Percentiles rank a stretch among this genome's conserved stretches.
These are phyloP conservation scores for Heritiera fomes DNA, from an alignment of 345 rosid genomes.

Conservation along the genomic window DNA sequence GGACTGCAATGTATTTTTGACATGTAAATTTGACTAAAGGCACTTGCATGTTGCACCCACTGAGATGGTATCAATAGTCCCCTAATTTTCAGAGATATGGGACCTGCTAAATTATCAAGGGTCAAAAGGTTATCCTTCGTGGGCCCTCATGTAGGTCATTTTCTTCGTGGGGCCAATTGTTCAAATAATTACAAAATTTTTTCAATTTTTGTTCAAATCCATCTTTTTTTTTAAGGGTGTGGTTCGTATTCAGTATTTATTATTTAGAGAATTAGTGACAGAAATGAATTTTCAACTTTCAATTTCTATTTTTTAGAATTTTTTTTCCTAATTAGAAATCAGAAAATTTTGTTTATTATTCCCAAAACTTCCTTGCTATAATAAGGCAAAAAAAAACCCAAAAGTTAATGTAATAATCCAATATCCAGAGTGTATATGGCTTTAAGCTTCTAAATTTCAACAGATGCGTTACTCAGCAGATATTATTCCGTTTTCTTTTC, in stretches of 20 bases:
- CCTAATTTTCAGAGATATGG: slow-evolving; percentile 18
- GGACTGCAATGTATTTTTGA: background rate
- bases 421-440: too few relatives aligned
- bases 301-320: too few relatives aligned
- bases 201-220: background rate
- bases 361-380: background rate
- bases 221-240: background rate
- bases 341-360: too few relatives aligned
- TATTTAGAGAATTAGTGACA: background rate
- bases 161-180: background rate
- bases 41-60: background rate
- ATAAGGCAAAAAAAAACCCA: too few relatives aligned
- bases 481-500: too few relatives aligned
- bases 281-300: background rate
- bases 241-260: background rate
- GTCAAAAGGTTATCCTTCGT: slow-evolving; percentile 21
- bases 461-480: too few relatives aligned
- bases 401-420: too few relatives aligned
- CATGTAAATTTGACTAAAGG: background rate
- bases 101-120: slow-evolving; percentile 7
- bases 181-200: background rate
- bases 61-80: background rate
- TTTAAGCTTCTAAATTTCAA: too few relatives aligned
- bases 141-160: slow-evolving; percentile 6
- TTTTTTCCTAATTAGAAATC: too few relatives aligned